These are phyloP conservation scores for Xylaria sp. DNA, from an alignment of 2,329 filamentous ascomycete genomes.

Conservation along the genomic window DNA sequence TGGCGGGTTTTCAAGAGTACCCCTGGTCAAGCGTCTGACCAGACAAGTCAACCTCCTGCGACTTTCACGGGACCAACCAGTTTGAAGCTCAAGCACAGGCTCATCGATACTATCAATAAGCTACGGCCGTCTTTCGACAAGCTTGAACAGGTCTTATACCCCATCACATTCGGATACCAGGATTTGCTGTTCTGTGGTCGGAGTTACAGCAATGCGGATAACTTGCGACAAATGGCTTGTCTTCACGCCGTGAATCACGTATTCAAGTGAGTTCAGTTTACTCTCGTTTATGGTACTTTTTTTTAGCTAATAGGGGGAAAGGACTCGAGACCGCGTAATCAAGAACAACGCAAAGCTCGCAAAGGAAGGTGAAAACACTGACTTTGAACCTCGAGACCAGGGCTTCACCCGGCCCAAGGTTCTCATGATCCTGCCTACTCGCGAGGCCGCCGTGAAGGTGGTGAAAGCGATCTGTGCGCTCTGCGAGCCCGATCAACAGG, in stretches of 20 bases:
- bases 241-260: slow-evolving; percentile 89
- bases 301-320: slow-evolving; percentile 33
- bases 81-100: slow-evolving; percentile 64
- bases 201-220: slow-evolving; percentile 60
- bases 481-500: slow-evolving; percentile 81
- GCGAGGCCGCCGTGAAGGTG: slow-evolving; percentile 75
- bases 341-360: slow-evolving; percentile 83
- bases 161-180: slow-evolving; percentile 73
- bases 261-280: slow-evolving; percentile 59
- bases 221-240: slow-evolving; percentile 65
- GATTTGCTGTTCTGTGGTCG: slow-evolving; percentile 75
- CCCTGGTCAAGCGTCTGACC: slow-evolving; percentile 38
- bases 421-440: slow-evolving; percentile 81
- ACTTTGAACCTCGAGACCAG: slow-evolving; percentile 79
- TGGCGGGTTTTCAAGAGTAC: slow-evolving; percentile 45
- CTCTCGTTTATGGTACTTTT: not conserved
- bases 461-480: slow-evolving; percentile 71
- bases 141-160: slow-evolving; percentile 60
- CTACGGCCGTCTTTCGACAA: slow-evolving; percentile 54
- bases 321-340: slow-evolving; percentile 80
- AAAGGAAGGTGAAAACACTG: slow-evolving; percentile 56
- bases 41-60: slow-evolving; percentile 32
- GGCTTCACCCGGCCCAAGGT: slow-evolving; percentile 94
- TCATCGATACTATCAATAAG: slow-evolving; percentile 51
- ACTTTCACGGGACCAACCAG: slow-evolving; percentile 39